Percentiles rank a stretch among this genome's conserved stretches.
Conservation (phyloP, 83 land plant genomes). For the Picea engelmannii region DNA sequence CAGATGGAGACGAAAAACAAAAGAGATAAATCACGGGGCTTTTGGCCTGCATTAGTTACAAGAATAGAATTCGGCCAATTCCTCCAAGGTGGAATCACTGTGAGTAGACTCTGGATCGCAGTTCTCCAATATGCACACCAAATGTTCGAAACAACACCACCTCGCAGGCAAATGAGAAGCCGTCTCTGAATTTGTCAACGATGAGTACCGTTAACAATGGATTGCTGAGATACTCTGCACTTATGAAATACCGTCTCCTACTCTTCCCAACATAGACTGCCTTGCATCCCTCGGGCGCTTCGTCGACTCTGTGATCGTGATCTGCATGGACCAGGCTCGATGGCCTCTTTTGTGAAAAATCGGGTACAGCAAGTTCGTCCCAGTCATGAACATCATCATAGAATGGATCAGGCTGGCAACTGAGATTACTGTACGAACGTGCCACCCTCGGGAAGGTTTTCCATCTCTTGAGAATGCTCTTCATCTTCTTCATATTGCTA, state of each 20-base stretch:
- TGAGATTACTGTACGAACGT: slow-evolving; percentile 16
- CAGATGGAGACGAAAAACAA: no score
- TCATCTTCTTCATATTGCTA: slow-evolving; percentile 42
- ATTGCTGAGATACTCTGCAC: slow-evolving; percentile 30
- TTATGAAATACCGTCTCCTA: slow-evolving; percentile 44
- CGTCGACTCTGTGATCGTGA: background rate
- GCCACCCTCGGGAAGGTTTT: slow-evolving; percentile 23
- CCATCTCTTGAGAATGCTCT: slow-evolving; percentile 42
- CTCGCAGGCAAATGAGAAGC: slow-evolving; percentile 51
- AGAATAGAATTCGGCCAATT: slow-evolving; percentile 68
- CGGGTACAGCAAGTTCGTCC: no score
- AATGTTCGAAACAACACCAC: slow-evolving; percentile 88
- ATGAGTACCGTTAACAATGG: slow-evolving; percentile 56
- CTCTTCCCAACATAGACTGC: slow-evolving; percentile 60
- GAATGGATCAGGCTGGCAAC: background rate
- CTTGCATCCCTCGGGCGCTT: slow-evolving; percentile 32
- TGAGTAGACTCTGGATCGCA: slow-evolving; percentile 44
- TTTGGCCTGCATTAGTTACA: background rate
- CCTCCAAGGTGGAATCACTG: slow-evolving; percentile 47
- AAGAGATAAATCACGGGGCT: no score
- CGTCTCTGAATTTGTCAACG: slow-evolving; percentile 6
- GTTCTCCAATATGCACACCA: slow-evolving; percentile 79
- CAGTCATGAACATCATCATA: background rate
- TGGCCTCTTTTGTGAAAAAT: no score
- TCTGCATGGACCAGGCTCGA: no score